phyloP scores from a whole-genome alignment of 257 asterid genomes.

The Voacanga thouarsii region DNA sequence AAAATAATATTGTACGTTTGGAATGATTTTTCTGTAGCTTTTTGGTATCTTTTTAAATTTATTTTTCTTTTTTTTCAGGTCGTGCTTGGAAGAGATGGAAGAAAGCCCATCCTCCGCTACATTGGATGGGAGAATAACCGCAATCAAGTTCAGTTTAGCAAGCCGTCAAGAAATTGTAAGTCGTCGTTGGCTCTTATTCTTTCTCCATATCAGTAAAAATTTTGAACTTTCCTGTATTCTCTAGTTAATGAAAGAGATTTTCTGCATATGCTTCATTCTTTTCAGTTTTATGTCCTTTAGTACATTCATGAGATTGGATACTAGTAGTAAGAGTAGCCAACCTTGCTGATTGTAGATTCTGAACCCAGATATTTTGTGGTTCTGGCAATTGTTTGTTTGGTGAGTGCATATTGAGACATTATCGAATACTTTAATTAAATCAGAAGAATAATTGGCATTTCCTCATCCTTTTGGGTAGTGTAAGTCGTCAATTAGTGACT shows the following conservation, averaged over 20 bases:
- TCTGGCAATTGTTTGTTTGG: neutral
- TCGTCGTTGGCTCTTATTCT: constrained; percentile 2
- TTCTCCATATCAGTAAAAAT: constrained; percentile 12
- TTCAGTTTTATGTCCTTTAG: neutral
- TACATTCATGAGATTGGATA: neutral
- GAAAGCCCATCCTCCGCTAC: constrained; percentile 34
- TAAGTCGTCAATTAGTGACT: constrained; percentile 78
- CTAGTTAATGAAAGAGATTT: neutral
- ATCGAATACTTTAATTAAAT: neutral
- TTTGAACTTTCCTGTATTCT: neutral
- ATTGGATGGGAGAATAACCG: constrained; percentile 52
- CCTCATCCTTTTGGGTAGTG: constrained; percentile 43
- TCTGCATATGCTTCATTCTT: neutral
- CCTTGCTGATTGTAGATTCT: neutral
- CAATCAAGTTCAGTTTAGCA: constrained; percentile 70
- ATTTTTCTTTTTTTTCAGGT: neutral
- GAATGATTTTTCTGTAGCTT: neutral
- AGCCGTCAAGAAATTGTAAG: constrained; percentile 85
- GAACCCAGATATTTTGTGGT: neutral
- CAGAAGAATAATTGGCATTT: constrained; percentile 5
- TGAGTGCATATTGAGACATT: neutral
- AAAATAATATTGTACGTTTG: neutral
- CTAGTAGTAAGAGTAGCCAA: neutral
- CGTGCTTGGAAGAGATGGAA: constrained; percentile 47
- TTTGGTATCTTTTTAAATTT: neutral